phyloP scores from a whole-genome alignment of 257 asterid genomes.

The Solanum ahanhuiri region DNA sequence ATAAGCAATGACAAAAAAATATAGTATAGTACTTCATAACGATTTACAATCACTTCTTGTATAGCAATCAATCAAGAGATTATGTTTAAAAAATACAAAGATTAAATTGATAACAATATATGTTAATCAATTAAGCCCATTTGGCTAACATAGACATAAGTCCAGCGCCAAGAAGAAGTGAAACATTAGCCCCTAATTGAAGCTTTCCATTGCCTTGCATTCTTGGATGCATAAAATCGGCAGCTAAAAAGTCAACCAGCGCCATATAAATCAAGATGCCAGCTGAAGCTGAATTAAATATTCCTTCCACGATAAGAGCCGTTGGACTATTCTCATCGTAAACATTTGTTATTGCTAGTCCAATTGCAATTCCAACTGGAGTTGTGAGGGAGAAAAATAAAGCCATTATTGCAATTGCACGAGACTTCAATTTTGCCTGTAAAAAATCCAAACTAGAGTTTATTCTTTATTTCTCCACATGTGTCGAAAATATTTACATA shows the following conservation, averaged over 20 bases:
- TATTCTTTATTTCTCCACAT: too few relatives aligned
- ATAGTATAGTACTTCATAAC: neutral
- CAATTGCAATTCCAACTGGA: too few relatives aligned
- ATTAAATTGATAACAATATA: neutral
- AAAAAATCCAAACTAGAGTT: too few relatives aligned
- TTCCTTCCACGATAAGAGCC: too few relatives aligned
- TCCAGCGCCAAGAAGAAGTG: conserved; percentile 7
- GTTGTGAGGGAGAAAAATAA: too few relatives aligned
- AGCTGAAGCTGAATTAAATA: too few relatives aligned
- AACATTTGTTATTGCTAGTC: too few relatives aligned
- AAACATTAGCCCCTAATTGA: conserved; percentile 3
- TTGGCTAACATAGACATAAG: conserved; percentile 4
- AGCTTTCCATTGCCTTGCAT: conserved; percentile 4
- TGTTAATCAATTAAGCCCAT: neutral
- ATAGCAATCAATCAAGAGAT: neutral
- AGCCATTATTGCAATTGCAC: too few relatives aligned
- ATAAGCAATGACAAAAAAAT: neutral
- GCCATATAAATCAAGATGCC: conserved; percentile 9
- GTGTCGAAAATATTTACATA: too few relatives aligned
- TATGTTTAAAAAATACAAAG: neutral
- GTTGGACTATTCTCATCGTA: too few relatives aligned
- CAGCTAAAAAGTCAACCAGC: neutral
- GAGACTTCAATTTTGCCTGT: too few relatives aligned
- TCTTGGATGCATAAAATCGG: conserved; percentile 3
- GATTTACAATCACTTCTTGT: neutral